Evolutionary conservation across 139 green algal species (phyloP), one percentile per base, ranked within the genome.

Genomic region (Desmodesmus armatus): DNA sequence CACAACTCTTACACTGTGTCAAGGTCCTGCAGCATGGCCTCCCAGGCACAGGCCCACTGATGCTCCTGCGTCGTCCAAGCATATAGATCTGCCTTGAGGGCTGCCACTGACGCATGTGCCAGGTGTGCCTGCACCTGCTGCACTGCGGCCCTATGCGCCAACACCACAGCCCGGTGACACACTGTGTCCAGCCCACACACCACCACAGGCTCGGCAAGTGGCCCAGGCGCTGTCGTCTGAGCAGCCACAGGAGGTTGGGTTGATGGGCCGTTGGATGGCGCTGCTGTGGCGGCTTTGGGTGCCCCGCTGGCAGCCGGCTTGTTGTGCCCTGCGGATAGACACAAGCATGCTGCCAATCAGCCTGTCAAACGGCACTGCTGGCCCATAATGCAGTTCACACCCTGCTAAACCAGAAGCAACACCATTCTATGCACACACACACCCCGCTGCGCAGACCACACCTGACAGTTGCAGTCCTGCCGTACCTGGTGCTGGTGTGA

Each of bases 81-180:
- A 21, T 51, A 39, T 25, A 91, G 53, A n/a, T 85, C 39, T 19
- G 55, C 25, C 55, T 82, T 69, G 39, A 85, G 80, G 3, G 44
- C 71, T 6, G 49, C 66, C 37, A 89, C 72, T 13, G 51, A 27
- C 25, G 21, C 27, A 19, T 87, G 55, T 25, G 72, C 51, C 69
- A 75, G 51, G 73, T 91, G 72, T 62, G 82, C 39, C 31, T n/a
- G n/a, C n/a, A n/a, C n/a, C n/a, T 84, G 80, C 40, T 80, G 55
- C 13, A 93, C 11, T 23, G 74, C 76, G 0, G 85, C 82, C 4
- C 85, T 76, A 43, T 93, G 90, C 3, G 89, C 89, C 3, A 85
- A 62, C 39, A 93, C 88, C 58, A 85, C 89, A 19, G 82, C 87
- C 19, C 89, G 82, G 41, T 91, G 89, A 66, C 87, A 91, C 0